Percentiles rank a stretch among this genome's conserved stretches.
These are phyloP conservation scores for Raffaelea arxii DNA, from an alignment of 2,329 filamentous ascomycete species.

Conservation along the genomic window DNA sequence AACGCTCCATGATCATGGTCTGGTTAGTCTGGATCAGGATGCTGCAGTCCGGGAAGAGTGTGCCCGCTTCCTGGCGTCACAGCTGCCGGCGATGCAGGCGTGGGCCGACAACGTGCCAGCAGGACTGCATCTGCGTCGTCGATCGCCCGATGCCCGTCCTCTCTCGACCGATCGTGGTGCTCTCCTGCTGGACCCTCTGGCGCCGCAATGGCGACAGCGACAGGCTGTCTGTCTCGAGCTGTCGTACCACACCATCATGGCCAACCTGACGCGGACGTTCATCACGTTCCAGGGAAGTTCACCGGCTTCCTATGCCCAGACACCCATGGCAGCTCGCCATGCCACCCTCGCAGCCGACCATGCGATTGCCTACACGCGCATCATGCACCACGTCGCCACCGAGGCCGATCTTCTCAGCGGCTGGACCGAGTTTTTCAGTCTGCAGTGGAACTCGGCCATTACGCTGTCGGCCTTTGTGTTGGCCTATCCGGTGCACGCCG, in stretches of 20 bases:
- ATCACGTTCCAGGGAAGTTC: constrained; percentile 18
- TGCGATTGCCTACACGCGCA: constrained; percentile 19
- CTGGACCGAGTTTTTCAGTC: constrained; percentile 20
- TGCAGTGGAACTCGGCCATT: constrained; percentile 22
- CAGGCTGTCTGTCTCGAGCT: constrained; percentile 24
- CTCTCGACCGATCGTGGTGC: constrained; percentile 19
- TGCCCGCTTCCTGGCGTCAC: background rate
- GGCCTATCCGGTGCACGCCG: constrained; percentile 17
- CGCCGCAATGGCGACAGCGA: constrained; percentile 12
- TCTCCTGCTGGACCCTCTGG: constrained; percentile 18
- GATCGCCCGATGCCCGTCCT: constrained; percentile 7
- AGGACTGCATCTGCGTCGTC: background rate
- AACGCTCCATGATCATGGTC: constrained; percentile 11
- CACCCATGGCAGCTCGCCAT: constrained; percentile 8
- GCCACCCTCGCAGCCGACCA: constrained; percentile 15
- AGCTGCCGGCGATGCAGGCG: constrained; percentile 1
- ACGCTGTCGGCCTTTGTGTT: constrained; percentile 24
- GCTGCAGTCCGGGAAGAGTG: constrained; percentile 14
- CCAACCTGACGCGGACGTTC: constrained; percentile 21
- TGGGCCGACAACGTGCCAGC: constrained; percentile 1
- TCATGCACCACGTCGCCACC: constrained; percentile 19
- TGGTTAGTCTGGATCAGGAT: constrained; percentile 19
- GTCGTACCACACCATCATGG: constrained; percentile 19
- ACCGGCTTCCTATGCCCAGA: constrained; percentile 6
- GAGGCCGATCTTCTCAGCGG: constrained; percentile 18